Evolutionary conservation across 2,329 filamentous ascomycete genomes (phyloP).

Genomic region (Botrytis pseudocinerea): DNA sequence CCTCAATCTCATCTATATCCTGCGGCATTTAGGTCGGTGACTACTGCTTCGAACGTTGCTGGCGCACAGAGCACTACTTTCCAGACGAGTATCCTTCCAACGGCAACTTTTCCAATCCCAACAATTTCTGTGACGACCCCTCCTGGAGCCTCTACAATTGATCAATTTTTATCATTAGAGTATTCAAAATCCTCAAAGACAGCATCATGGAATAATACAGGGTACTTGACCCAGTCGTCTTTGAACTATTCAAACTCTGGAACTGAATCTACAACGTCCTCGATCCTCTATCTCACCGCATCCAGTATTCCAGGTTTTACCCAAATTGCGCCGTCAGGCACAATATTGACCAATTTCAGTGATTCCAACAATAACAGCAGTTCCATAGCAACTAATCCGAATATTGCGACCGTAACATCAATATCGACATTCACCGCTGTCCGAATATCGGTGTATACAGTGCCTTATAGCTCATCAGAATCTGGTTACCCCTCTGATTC

Average conservation of each 20-base stretch:
- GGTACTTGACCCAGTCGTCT: not conserved
- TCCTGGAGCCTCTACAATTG: not conserved
- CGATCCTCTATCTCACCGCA: not conserved
- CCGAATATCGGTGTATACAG: not conserved
- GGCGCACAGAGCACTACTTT: not conserved
- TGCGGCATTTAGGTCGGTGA: not conserved
- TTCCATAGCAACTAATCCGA: not conserved
- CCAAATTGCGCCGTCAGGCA: not conserved
- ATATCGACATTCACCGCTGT: slow-evolving; percentile 9
- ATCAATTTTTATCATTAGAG: not conserved
- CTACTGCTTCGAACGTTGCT: not conserved
- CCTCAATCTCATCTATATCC: not conserved
- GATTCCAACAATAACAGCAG: not conserved
- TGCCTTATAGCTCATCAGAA: not conserved
- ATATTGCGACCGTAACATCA: not conserved
- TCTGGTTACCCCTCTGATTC: not conserved
- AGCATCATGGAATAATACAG: not conserved
- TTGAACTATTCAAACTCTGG: not conserved
- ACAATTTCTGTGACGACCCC: no score
- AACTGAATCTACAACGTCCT: not conserved
- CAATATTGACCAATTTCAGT: not conserved
- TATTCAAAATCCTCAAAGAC: not conserved
- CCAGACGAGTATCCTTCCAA: not conserved
- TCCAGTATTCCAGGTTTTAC: not conserved
- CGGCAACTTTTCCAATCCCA: not conserved